These are phyloP conservation scores for Pleurostoma richardsiae DNA, from an alignment of 2,329 filamentous ascomycete genomes.

Conservation along the genomic window DNA sequence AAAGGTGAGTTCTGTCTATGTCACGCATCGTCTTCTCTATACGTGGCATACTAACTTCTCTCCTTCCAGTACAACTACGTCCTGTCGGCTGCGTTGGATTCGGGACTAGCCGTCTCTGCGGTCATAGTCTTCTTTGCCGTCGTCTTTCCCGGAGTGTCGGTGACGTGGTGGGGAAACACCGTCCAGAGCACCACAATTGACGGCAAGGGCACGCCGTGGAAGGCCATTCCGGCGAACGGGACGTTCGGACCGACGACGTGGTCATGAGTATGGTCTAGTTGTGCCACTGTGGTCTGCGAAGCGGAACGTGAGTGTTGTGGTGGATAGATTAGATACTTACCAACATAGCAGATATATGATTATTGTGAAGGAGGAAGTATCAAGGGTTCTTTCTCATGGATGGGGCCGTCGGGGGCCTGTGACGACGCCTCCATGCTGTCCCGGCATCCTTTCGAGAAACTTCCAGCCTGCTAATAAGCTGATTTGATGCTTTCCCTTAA, in stretches of 20 bases:
- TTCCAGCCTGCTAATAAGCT: too few relatives aligned
- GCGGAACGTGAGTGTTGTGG: too few relatives aligned
- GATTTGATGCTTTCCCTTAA: too few relatives aligned
- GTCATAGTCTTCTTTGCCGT: slow-evolving; percentile 39
- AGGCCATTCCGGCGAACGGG: slow-evolving; percentile 21
- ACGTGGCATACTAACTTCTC: slow-evolving; percentile 4
- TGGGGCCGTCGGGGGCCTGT: too few relatives aligned
- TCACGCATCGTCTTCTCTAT: too few relatives aligned
- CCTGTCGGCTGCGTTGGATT: slow-evolving; percentile 33
- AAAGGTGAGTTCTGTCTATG: too few relatives aligned
- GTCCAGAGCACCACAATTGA: slow-evolving; percentile 30
- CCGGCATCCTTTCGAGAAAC: too few relatives aligned
- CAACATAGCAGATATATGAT: too few relatives aligned
- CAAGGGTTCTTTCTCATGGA: too few relatives aligned
- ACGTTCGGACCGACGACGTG: slow-evolving; percentile 22
- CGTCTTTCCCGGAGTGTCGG: slow-evolving; percentile 25
- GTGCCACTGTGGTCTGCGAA: neutral
- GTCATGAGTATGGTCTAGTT: neutral
- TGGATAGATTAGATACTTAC: too few relatives aligned
- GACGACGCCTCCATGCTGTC: too few relatives aligned
- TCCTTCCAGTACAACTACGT: slow-evolving; percentile 36
- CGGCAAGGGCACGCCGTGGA: slow-evolving; percentile 17
- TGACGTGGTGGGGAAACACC: slow-evolving; percentile 41
- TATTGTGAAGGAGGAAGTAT: too few relatives aligned
- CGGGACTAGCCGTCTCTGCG: slow-evolving; percentile 34